phyloP scores from a whole-genome alignment of 1,284 basidiomycete species.

The Heterobasidion annosum region DNA sequence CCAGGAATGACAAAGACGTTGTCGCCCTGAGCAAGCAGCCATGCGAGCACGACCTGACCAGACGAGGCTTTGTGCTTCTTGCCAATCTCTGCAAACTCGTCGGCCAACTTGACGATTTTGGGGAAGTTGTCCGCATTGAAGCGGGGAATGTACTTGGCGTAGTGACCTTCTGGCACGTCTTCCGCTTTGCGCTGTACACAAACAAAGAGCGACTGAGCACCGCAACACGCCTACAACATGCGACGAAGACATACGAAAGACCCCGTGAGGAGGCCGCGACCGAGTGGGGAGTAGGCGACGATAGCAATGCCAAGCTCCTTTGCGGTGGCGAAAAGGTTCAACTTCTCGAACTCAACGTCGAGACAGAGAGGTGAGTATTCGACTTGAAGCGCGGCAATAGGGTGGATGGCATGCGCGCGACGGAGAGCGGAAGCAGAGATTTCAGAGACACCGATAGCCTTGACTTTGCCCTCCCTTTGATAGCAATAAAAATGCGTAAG shows the following conservation, averaged over 20 bases:
- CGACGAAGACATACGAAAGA: background rate
- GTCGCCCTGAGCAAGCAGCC: conserved; percentile 33
- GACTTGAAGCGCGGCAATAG: conserved; percentile 48
- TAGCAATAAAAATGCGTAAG: background rate
- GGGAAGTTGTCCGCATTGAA: conserved; percentile 43
- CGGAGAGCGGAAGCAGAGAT: conserved; percentile 32
- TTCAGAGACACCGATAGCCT: conserved; percentile 34
- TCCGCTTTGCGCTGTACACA: background rate
- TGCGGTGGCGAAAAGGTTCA: conserved; percentile 37
- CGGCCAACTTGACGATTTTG: conserved; percentile 42
- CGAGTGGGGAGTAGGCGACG: conserved; percentile 55
- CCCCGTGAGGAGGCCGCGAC: conserved; percentile 56
- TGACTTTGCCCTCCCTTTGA: conserved; percentile 24
- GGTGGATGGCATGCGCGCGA: conserved; percentile 52
- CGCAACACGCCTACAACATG: background rate
- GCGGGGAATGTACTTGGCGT: conserved; percentile 7
- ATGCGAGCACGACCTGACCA: conserved; percentile 51
- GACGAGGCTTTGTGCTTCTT: conserved; percentile 36
- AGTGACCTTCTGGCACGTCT: conserved; percentile 1
- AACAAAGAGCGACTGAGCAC: background rate
- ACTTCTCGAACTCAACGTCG: conserved; percentile 39
- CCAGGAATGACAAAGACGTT: conserved; percentile 33
- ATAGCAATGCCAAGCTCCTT: conserved; percentile 44
- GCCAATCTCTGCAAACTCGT: conserved; percentile 35
- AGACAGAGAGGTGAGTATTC: conserved; percentile 49